Conservation (phyloP, 2,329 filamentous ascomycete species). For the Talaromyces piceae region DNA sequence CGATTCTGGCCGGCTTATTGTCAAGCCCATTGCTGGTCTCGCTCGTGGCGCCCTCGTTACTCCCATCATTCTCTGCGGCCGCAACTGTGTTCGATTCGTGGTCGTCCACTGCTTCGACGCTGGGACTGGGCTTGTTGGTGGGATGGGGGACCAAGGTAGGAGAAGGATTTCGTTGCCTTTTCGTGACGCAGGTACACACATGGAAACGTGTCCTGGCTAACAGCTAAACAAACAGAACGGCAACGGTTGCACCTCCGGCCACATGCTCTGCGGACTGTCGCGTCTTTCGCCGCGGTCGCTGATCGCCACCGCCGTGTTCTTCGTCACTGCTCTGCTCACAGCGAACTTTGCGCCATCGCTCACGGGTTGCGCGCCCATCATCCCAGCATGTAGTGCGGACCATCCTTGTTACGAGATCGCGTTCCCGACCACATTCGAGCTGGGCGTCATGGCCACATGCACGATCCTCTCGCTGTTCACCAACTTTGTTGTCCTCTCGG, state of each 20-base stretch:
- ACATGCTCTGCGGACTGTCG: slow-evolving; percentile 49
- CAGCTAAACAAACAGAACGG: slow-evolving; percentile 28
- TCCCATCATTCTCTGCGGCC: slow-evolving; percentile 39
- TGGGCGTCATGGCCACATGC: slow-evolving; percentile 28
- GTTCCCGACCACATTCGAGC: slow-evolving; percentile 33
- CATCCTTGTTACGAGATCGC: slow-evolving; percentile 40
- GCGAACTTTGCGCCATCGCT: slow-evolving; percentile 24
- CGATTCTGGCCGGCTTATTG: slow-evolving; percentile 41
- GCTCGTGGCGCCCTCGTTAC: slow-evolving; percentile 36
- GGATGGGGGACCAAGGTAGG: slow-evolving; percentile 48
- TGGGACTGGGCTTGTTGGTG: slow-evolving; percentile 38
- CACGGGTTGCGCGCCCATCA: slow-evolving; percentile 26
- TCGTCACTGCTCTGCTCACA: slow-evolving; percentile 37
- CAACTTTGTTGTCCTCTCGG: slow-evolving; percentile 30
- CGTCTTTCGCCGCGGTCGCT: slow-evolving; percentile 44
- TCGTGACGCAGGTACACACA: not conserved
- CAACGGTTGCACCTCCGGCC: slow-evolving; percentile 48
- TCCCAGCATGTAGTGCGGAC: slow-evolving; percentile 32
- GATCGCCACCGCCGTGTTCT: slow-evolving; percentile 40
- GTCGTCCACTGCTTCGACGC: slow-evolving; percentile 29
- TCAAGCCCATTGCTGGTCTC: slow-evolving; percentile 38
- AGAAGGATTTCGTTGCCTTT: too few relatives aligned
- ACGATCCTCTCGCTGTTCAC: slow-evolving; percentile 23
- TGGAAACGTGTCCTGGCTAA: not conserved
- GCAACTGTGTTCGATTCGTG: slow-evolving; percentile 27